Percentiles rank a stretch among this genome's conserved stretches.
Conservation (phyloP, 1,284 basidiomycete genomes). For the Ustilago cynodontis region DNA sequence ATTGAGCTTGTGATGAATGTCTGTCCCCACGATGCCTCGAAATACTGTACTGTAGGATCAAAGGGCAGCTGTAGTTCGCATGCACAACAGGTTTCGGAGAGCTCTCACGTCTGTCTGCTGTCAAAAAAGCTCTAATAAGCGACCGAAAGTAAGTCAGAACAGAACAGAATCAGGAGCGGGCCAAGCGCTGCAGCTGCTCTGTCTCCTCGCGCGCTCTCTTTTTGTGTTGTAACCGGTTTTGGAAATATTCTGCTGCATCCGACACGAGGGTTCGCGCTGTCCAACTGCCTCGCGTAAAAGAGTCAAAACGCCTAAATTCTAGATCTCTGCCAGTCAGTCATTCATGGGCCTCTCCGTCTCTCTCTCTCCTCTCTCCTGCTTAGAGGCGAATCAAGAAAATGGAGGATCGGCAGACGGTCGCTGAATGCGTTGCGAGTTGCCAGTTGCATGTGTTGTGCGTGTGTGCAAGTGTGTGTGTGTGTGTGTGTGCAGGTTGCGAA, state of each 20-base stretch:
- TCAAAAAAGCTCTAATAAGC: neutral
- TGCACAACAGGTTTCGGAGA: no score
- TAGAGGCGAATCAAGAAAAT: neutral
- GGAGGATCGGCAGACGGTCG: neutral
- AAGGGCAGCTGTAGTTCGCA: neutral
- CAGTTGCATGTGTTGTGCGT: neutral
- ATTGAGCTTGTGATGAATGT: no score
- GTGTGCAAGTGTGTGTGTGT: neutral
- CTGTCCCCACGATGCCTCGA: neutral
- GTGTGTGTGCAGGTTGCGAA: neutral
- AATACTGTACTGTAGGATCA: no score
- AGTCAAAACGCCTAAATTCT: neutral
- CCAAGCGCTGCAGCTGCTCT: no score
- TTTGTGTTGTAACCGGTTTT: neutral
- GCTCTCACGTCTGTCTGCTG: neutral
- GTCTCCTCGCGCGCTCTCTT: neutral
- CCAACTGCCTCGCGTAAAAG: neutral
- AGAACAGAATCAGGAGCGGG: neutral
- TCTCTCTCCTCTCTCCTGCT: no score
- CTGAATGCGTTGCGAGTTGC: slow-evolving; percentile 1
- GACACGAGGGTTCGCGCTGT: slow-evolving; percentile 1
- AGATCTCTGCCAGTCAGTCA: slow-evolving; percentile 2
- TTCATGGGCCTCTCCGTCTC: neutral
- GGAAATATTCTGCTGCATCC: neutral
- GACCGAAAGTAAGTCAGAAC: neutral